Base-by-base conservation (phyloP, 805 yeast species). In the Yueomyces sinensis region DNA sequence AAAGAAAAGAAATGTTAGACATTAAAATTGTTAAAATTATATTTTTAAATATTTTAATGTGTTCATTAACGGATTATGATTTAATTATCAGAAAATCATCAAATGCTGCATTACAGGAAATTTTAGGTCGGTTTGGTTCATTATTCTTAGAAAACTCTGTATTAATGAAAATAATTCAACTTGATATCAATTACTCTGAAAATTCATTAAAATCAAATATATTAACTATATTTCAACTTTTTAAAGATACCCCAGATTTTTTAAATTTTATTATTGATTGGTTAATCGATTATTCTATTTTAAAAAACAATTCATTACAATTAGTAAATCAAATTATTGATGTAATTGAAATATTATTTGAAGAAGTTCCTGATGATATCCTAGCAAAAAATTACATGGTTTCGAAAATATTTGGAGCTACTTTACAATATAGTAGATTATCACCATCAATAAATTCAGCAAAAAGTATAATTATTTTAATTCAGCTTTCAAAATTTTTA, bases 21-120 rank as follows among this genome's bases (percentile, higher is more conserved):
- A 34, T 19, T 27, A 27, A 29, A 13, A 38, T 47, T 5, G 56
- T 52, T 27, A 46, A 38, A 23, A 38, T 15, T 63, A 65, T 42
- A 11, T 46, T 53, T 24, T 36, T 45, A 15, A 39, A 42, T 16
- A 51, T 82, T 18, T 46, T 81, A 3, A 50, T 65, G 9, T 65
- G 73, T 1, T 58, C 77, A 7, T 63, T 82, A 32, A 77, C 78
- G 48, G 97, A 87, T 50, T 59, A 65, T 17, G 95, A 86, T 36
- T 59, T 83, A 15, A 66, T 76, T 38, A 70, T 86, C 5, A 63
- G 95, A 37, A 63, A 93, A 37, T 87, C 95, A 14, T 77, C 87
- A 1, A 64, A 83, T 4, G 95, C 96, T 1, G 89, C 91, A 0
- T 46, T 87, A 5, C 96, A 87, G 49, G 97, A 87, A 47, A 63